Percentiles rank a stretch among this genome's conserved stretches.
Conservation (phyloP, 805 yeast species). For the Suhomyces sp. region DNA sequence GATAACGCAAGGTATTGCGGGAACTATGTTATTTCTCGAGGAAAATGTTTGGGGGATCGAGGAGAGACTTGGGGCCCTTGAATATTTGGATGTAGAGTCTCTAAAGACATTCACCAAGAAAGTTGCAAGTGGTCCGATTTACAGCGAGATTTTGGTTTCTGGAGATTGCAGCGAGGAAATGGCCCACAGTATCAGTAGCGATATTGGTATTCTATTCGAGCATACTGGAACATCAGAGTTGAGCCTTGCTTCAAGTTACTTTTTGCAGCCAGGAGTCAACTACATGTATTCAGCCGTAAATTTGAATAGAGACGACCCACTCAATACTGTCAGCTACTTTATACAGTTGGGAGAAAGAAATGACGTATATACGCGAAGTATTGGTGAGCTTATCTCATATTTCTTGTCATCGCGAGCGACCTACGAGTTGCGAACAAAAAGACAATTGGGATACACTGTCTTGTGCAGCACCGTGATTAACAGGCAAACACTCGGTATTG, state of each 20-base stretch:
- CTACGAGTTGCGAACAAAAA: conserved; percentile 50
- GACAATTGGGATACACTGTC: conserved; percentile 62
- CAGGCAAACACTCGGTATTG: conserved; percentile 55
- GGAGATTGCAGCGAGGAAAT: conserved; percentile 42
- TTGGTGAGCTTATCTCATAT: conserved; percentile 48
- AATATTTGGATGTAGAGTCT: conserved; percentile 42
- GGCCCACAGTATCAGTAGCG: conserved; percentile 13
- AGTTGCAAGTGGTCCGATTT: conserved; percentile 19
- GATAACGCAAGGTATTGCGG: conserved; percentile 47
- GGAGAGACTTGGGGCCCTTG: conserved; percentile 55
- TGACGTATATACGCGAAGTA: conserved; percentile 29
- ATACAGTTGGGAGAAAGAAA: conserved; percentile 54
- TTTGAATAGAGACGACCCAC: conserved; percentile 46
- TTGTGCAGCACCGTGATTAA: conserved; percentile 54
- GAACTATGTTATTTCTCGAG: conserved; percentile 53
- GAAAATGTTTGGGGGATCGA: conserved; percentile 53
- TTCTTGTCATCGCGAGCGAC: conserved; percentile 43
- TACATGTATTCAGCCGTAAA: conserved; percentile 25
- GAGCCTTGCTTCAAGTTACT: conserved; percentile 36
- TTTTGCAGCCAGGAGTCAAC: conserved; percentile 11
- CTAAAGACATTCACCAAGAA: conserved; percentile 20
- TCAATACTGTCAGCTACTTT: conserved; percentile 51
- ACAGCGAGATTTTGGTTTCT: conserved; percentile 44
- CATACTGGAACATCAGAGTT: not conserved
- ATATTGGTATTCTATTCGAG: conserved; percentile 20